Conservation (phyloP, 2,329 filamentous ascomycete genomes). For the Teratosphaeria gauchensis region DNA sequence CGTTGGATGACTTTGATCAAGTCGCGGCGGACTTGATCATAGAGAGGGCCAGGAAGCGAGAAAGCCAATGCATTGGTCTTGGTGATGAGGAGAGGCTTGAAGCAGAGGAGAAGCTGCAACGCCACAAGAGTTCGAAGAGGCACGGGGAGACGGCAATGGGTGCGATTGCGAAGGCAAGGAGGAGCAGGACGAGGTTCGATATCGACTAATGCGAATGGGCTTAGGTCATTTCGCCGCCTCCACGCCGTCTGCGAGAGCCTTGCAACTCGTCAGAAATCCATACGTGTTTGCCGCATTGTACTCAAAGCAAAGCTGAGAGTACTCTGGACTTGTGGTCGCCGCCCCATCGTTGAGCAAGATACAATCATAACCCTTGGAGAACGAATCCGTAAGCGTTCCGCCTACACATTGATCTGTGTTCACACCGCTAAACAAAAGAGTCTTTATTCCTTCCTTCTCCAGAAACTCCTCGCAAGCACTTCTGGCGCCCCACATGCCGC, state of each 20-base stretch:
- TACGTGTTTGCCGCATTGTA: constrained; percentile 27
- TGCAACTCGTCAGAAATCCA: constrained; percentile 24
- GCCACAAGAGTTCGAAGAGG: background rate
- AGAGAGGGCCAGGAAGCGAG: background rate
- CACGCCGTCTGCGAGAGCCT: constrained; percentile 21
- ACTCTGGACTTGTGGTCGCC: constrained; percentile 40
- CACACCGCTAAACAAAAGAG: constrained; percentile 48
- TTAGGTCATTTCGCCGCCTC: background rate
- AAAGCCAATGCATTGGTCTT: background rate
- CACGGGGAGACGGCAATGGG: background rate
- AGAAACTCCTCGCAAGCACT: constrained; percentile 38
- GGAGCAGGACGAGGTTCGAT: background rate
- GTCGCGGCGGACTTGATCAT: background rate
- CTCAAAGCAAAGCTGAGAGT: constrained; percentile 27
- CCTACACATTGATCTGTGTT: constrained; percentile 50
- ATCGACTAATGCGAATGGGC: background rate
- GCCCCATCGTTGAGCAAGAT: constrained; percentile 47
- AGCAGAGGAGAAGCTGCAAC: background rate
- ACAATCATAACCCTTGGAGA: constrained; percentile 47
- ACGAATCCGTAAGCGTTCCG: constrained; percentile 47
- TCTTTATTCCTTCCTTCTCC: constrained; percentile 32
- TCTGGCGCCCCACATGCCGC: constrained; percentile 43
- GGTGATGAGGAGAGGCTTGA: background rate
- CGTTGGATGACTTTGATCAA: background rate
- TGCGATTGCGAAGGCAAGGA: background rate